Evolutionary conservation across 768 basidiomycete genomes (phyloP).

Genomic region (Amanita molliuscula): DNA sequence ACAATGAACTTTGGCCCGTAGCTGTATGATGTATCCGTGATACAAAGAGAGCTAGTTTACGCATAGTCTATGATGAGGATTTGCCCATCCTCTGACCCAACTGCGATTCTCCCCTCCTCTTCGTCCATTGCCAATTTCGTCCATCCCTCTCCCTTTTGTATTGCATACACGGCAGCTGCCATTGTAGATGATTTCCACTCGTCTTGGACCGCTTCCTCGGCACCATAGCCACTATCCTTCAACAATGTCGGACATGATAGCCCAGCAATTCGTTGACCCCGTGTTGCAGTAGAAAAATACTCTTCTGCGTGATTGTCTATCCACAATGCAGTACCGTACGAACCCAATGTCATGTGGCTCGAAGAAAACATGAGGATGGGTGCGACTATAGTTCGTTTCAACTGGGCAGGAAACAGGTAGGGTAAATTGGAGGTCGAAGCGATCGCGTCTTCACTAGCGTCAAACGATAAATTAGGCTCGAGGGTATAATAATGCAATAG

Average conservation of each 20-base stretch:
- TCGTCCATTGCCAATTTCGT: conserved; percentile 35
- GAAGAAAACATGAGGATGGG: conserved; percentile 49
- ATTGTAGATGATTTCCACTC: conserved; percentile 13
- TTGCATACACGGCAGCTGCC: conserved; percentile 33
- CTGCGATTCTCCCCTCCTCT: conserved; percentile 33
- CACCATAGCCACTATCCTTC: conserved; percentile 9
- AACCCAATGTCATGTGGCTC: conserved; percentile 43
- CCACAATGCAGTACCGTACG: conserved; percentile 56
- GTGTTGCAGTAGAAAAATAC: conserved; percentile 27
- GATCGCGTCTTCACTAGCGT: conserved; percentile 7
- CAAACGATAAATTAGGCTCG: conserved; percentile 30
- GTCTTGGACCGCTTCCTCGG: not conserved
- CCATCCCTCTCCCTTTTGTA: conserved; percentile 41
- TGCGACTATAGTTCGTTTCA: conserved; percentile 33
- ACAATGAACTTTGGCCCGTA: not conserved
- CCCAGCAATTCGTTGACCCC: conserved; percentile 55
- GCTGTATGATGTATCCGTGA: not conserved
- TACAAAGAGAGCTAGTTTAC: conserved; percentile 9
- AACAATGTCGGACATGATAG: conserved; percentile 10
- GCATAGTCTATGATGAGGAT: conserved; percentile 44
- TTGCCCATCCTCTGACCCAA: conserved; percentile 33
- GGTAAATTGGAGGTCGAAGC: conserved; percentile 31
- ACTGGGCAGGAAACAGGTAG: conserved; percentile 27
- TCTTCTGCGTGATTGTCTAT: conserved; percentile 53
- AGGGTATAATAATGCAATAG: conserved; percentile 54